Percentiles rank a stretch among this genome's conserved stretches.
Evolutionary conservation across 768 basidiomycete species (phyloP).

Genomic region (Kondoa malvinella): DNA sequence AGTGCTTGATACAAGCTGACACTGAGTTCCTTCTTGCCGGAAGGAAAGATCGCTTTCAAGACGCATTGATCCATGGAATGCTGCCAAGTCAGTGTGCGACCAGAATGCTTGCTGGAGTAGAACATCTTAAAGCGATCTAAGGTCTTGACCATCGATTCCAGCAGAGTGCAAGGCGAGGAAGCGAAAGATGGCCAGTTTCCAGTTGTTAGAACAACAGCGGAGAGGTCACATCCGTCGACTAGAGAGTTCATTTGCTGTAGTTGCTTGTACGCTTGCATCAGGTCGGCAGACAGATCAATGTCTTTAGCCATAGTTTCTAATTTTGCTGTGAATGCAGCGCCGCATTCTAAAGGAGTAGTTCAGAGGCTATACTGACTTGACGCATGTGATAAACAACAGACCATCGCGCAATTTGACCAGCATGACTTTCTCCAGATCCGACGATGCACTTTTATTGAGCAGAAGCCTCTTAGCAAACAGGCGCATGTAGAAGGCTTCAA

Average conservation of each 20-base stretch:
- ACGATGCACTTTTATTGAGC: constrained; percentile 64
- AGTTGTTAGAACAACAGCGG: constrained; percentile 66
- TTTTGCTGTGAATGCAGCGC: constrained; percentile 73
- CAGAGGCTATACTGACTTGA: not conserved
- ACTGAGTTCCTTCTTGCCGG: constrained; percentile 63
- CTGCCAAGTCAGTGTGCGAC: constrained; percentile 64
- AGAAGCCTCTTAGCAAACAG: constrained; percentile 72
- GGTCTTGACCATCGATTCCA: constrained; percentile 52
- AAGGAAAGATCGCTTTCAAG: constrained; percentile 50
- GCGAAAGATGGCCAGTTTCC: constrained; percentile 58
- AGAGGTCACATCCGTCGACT: constrained; percentile 39
- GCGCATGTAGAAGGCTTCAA: constrained; percentile 78
- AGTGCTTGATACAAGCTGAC: constrained; percentile 80
- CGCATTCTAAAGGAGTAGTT: constrained; percentile 48
- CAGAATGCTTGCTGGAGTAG: constrained; percentile 63
- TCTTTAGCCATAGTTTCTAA: constrained; percentile 63
- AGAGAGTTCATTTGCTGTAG: constrained; percentile 27
- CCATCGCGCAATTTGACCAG: constrained; percentile 68
- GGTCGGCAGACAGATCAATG: constrained; percentile 43
- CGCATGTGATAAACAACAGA: constrained; percentile 34
- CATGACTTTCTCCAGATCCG: constrained; percentile 70
- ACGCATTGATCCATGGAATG: constrained; percentile 71
- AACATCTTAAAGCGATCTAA: constrained; percentile 47
- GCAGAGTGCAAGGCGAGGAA: constrained; percentile 37
- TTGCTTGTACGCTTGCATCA: constrained; percentile 51